These are phyloP conservation scores for Achaetomiella virescens DNA, from an alignment of 495 filamentous ascomycete species.

Conservation along the genomic window DNA sequence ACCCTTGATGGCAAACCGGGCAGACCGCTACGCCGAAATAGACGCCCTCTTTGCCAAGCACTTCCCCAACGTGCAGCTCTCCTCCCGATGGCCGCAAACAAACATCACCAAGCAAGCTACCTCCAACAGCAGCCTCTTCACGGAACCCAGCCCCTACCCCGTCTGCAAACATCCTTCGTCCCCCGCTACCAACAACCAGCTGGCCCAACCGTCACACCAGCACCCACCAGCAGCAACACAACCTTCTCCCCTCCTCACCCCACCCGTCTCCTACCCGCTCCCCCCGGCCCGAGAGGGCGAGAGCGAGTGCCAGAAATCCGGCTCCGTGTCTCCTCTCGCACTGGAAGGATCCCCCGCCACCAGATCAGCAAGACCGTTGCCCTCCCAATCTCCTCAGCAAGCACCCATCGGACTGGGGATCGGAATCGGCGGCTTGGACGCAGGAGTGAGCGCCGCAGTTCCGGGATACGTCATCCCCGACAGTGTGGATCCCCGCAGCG, in stretches of 20 bases:
- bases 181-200: constrained; percentile 13
- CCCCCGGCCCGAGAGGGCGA: not conserved
- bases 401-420: not conserved
- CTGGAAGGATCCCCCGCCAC: not conserved
- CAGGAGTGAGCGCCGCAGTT: no score
- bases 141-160: not conserved
- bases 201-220: not conserved
- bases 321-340: not conserved
- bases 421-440: no score
- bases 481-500: no score
- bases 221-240: not conserved
- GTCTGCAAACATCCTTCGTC: not conserved
- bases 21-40: constrained; percentile 42
- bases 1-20: constrained; percentile 46
- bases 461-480: no score
- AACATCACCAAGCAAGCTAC: constrained; percentile 13
- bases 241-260: not conserved
- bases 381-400: no score
- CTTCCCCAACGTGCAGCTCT: constrained; percentile 22
- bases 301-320: not conserved
- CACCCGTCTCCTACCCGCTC: not conserved
- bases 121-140: constrained; percentile 4
- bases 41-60: constrained; percentile 43
- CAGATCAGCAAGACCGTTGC: not conserved
- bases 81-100: constrained; percentile 9